Base-by-base conservation (phyloP, 345 rosid species). In the Theobroma cacao region DNA sequence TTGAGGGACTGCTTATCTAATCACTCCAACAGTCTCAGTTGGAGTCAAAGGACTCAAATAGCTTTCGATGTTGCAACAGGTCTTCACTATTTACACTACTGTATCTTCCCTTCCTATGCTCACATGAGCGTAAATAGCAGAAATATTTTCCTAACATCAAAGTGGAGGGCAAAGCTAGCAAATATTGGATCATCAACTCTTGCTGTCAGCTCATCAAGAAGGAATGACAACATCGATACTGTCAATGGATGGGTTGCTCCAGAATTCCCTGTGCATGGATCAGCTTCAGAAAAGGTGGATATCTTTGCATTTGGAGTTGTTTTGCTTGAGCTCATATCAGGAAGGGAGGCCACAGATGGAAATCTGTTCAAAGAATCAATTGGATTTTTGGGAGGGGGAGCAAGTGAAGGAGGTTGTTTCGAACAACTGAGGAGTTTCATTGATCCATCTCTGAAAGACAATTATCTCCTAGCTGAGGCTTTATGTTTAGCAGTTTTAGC, bases 131-230 rank as follows among this genome's bases (percentile, higher is more conserved):
- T 86, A 15, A 87, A 65, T 34, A 87, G 78, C n/a, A 85, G 82
- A 61, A 80, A 85, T 36, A 83, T 88, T 33, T 89, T 82, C 45
- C 26, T 90, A 3, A 78, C 86, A 1, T 43, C 86, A 41, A 59
- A 79, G 7, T 88, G 89, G 91, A 87, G 91, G 80, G 91, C 90
- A 6, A 89, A 91, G 75, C 82, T 89, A 3, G 85, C 86, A 17
- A 82, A 82, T 41, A 82, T 87, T 3, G 84, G 77, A 63, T 53
- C 73, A 63, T 53, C 73, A 40, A 80, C 28, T n/a, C 73, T 69
- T 53, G 65, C 55, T 14, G 43, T 78, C 9, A 45, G 56, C 7
- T 4, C 41, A 47, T 48, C 59, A 17, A 70, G 4, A 71, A 48
- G 9, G 60, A 80, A 78, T 38, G 76, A 48, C 2, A 20, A 30